phyloP scores from a whole-genome alignment of 805 yeast genomes.

The Zygosaccharomyces rouxii region DNA sequence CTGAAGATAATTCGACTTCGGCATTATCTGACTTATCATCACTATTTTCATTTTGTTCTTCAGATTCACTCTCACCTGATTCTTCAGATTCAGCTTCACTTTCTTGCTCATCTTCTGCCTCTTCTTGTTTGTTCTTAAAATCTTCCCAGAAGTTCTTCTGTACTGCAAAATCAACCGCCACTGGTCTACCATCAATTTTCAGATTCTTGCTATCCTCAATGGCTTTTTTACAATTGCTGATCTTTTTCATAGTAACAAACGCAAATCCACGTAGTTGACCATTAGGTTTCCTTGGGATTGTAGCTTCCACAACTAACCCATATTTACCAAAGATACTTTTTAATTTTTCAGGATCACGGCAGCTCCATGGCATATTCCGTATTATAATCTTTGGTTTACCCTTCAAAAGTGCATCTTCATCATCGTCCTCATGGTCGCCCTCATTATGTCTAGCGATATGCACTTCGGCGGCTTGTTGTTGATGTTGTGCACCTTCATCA shows the following conservation, averaged over 20 bases:
- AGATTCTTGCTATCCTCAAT: slow-evolving; percentile 69
- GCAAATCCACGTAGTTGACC: slow-evolving; percentile 95
- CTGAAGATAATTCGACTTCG: slow-evolving; percentile 19
- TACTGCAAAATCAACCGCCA: slow-evolving; percentile 90
- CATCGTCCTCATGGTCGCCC: slow-evolving; percentile 20
- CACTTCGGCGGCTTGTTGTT: slow-evolving; percentile 6
- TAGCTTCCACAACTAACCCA: slow-evolving; percentile 85
- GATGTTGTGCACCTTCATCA: slow-evolving; percentile 9
- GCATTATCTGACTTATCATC: slow-evolving; percentile 33
- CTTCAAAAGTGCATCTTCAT: slow-evolving; percentile 49
- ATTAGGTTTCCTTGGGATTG: slow-evolving; percentile 80
- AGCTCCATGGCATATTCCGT: slow-evolving; percentile 94
- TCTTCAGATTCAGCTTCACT: slow-evolving; percentile 36
- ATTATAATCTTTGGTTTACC: slow-evolving; percentile 83
- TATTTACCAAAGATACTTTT: slow-evolving; percentile 65
- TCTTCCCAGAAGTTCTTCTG: slow-evolving; percentile 82
- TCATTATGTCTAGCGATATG: neutral
- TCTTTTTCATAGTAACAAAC: slow-evolving; percentile 83
- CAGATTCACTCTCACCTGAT: slow-evolving; percentile 31
- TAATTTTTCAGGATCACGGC: slow-evolving; percentile 69
- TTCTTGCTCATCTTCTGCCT: slow-evolving; percentile 38
- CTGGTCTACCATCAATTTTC: slow-evolving; percentile 83
- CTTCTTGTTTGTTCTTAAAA: slow-evolving; percentile 43
- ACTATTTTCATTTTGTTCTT: slow-evolving; percentile 19
- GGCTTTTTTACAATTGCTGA: slow-evolving; percentile 72